Evolutionary conservation across 345 rosid species (phyloP), one percentile per base, ranked within the genome.

Genomic region (Eucalyptus coolabah): DNA sequence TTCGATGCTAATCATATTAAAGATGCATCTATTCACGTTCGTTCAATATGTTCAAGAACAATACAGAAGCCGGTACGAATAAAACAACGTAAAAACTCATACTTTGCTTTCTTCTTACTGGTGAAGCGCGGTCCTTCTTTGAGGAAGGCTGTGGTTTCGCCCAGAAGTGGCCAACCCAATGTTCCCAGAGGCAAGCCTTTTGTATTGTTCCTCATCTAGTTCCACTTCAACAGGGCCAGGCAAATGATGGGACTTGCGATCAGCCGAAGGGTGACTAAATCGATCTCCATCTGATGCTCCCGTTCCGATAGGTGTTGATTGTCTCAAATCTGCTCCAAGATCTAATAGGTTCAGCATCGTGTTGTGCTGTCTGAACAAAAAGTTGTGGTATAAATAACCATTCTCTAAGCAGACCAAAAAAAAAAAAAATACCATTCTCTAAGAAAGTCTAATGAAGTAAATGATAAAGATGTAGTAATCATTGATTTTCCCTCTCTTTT

Each of bases 141-240:
- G 30, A 98, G 96, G 88, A 98, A 98, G 92, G 95, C 98, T 23
- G 97, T 93, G 88, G 98, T 98, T 91, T 98, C 99, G 15, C 99
- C 99, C 90, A 96, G 94, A 89, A 97, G 85, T 4, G 99, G 98
- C 99, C 99, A 97, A 23, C 99, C 99, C 99, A 97, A 94, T 37
- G 98, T 96, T 9, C 69, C 69, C 32, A 28, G 98, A 72, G 44
- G 44, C 82, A 69, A 72, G 26, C 97, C 96, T 90, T 95, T 94
- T 93, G 93, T 95, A 72, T 94, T 92, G 92, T 94, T 95, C 28
- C 94, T 92, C 86, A 98, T 88, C 88, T 96, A 94, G 90, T 96
- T 97, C 98, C 99, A 94, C 90, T 93, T 94, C 90, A 96, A 88
- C 90, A 97, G 88, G 91, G 94, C 94, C 89, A 93, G 28, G 88